A percentile compares a stretch with the other conserved stretches of the same genome.
Conservation (phyloP, 371 early-diverging fungal genomes). For the Conidiobolus incongruus region DNA sequence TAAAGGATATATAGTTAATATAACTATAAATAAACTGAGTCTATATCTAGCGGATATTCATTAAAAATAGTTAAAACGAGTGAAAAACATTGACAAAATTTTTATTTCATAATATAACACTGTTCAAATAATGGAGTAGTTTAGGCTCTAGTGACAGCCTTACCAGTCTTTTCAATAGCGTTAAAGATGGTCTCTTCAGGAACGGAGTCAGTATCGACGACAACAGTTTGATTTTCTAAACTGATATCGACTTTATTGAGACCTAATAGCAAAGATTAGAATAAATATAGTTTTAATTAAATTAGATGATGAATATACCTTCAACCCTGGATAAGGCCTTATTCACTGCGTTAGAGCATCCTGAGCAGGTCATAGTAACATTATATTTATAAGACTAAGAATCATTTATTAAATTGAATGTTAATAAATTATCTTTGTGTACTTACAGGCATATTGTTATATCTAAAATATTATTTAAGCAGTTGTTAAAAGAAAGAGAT, state of each 20-base stretch:
- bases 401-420: too few relatives aligned
- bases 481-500: too few relatives aligned
- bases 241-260: constrained; percentile 32
- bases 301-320: constrained; percentile 12
- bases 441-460: too few relatives aligned
- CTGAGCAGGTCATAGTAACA: constrained; percentile 63
- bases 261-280: constrained; percentile 8
- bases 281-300: neutral
- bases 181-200: constrained; percentile 32
- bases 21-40: too few relatives aligned
- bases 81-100: too few relatives aligned
- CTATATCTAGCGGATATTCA: too few relatives aligned
- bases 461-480: too few relatives aligned
- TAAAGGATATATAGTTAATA: too few relatives aligned
- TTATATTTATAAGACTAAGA: constrained; percentile 32
- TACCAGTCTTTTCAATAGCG: constrained; percentile 53
- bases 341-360: constrained; percentile 57
- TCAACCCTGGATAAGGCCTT: constrained; percentile 35
- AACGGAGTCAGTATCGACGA: constrained; percentile 20
- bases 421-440: too few relatives aligned
- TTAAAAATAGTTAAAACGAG: too few relatives aligned
- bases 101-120: neutral
- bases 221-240: constrained; percentile 45
- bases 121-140: neutral
- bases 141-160: constrained; percentile 11